Evolutionary conservation across 371 early-diverging fungal genomes (phyloP), one percentile per base, ranked within the genome.

Genomic region (Mortierella polycephala): DNA sequence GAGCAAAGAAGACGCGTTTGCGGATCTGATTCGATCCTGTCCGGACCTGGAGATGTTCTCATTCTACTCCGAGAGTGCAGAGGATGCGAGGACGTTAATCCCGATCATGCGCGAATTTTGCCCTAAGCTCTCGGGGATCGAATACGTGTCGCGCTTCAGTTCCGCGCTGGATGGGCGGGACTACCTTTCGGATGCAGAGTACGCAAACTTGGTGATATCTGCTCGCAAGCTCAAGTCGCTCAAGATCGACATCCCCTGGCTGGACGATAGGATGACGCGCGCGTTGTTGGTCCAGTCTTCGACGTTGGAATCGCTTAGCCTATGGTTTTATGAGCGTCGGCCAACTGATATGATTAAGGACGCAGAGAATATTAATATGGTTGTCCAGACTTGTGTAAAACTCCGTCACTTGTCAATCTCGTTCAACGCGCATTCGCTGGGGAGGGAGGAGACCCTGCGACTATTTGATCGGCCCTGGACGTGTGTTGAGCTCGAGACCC

Each of bases 241-340:
- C 62, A 75, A 69, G 56, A 21, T 75, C 40, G 75, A 75, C 21
- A 66, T 75, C 12, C 75, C 75, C 5, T 69, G 64, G 57, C 39
- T 75, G 37, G 70, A 60, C n/a, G 49, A 66, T 21, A 45, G 54
- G 10, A 60, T 75, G 63, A 64, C 69, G 13, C 47, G 52, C 18
- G 75, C 75, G 1, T 45, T 75, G 11, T 52, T 75, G 42, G 8
- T 55, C 14, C 75, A 65, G 41, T 52, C 70, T 1, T 12, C 57
- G 5, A 52, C 60, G 9, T 45, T 70, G 16, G 40, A 47, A 10
- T 69, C 62, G 11, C 42, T 75, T 13, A 60, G 40, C 7, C 37
- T 75, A 1, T 39, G 60, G 23, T 75, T 75, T 55, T 55, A 65
- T 39, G 57, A 57, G 18, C 69, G 61, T n/a, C 70, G 70, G 7